Base-by-base conservation (phyloP, 2,329 filamentous ascomycete genomes). In the Daldinia eschscholtzii region DNA sequence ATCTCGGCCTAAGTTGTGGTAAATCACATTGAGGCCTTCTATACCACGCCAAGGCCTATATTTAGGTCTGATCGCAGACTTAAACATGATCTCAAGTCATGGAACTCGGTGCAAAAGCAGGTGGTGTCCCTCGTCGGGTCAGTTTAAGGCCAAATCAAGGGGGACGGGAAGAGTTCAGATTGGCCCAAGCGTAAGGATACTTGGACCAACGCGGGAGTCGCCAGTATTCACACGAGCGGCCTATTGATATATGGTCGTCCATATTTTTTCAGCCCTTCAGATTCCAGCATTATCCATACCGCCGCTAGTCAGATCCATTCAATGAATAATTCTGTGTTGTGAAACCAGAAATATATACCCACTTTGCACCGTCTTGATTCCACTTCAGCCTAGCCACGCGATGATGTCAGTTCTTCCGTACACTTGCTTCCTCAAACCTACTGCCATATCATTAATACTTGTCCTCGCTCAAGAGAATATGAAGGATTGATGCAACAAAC, bases 301-400 rank as follows among this genome's bases (percentile, higher is more conserved):
- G 12, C 35, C 3, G 33, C 33, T 62, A 58, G 53, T 44, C 59
- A 48, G n/a, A 30, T 61, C 52, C 46, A 13, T 35, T 58, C 63
- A 59, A 62, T 68, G 50, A 44, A 62, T 59, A 41, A 56, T 55
- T 42, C 18, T 39, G 55, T 61, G 20, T 44, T 20, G 12, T 50
- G 18, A 50, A 59, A 55, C 33, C 57, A 41, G 30, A 12, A 37
- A 7, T n/a, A 23, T 42, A 53, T 59, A 52, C 30, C 20, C 12
- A 37, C 9, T 55, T 12, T 35, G 12, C 23, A 13, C 20, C 33
- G 33, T 10, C n/a, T 26, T 15, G 15, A 1, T 39, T 37, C 20
- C 10, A 35, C 23, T 13, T 15, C 10, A 23, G 52, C 46, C 15
- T 52, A 15, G 46, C 5, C 13, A 52, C 18, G 26, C 26, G 7